Base-by-base conservation (phyloP, 2,329 filamentous ascomycete genomes). In the Purpureocillium lavendulum region DNA sequence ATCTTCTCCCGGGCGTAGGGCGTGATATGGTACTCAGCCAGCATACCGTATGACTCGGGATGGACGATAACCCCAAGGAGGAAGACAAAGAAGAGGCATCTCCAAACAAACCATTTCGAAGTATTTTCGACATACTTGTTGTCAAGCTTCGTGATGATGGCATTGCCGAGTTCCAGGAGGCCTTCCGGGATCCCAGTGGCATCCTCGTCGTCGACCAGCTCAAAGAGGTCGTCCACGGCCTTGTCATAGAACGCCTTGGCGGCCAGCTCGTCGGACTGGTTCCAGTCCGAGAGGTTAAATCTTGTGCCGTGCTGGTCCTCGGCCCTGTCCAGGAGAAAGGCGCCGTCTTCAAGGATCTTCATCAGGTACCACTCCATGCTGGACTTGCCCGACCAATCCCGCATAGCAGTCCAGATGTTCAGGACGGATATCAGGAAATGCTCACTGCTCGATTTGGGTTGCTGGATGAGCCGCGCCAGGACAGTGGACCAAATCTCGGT, bases 311-410 rank as follows among this genome's bases (percentile, higher is more conserved):
- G 74, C 51, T 87, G 83, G 55, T 88, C 84, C 59, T 89, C 85
- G 53, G 86, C 81, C 55, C 84, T 82, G 55, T 95, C 88, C 50
- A 96, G 71, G 41, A 97, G 70, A 56, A 96, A 96, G 30, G 88
- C 84, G 49, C 92, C 92, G 52, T 94, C 85, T 62, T 95, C 87
- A 26, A 98, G 75, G 44, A 94, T 87, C 57, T 92, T 86, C 85
- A 95, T 92, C 11, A 98, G 75, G 59, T 90, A 97, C 64, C 87
- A 84, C 64, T 96, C 89, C 70, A 98, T 80, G 47, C 88, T 92
- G 49, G 82, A 78, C 53, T 84, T 88, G 41, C 87, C 87, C 31
- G 87, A 84, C 89, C 90, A 97, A 60, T 89, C 82, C 45, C 86
- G 80, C 73, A 89, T 85, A 40, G 80, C 73, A 38, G 86, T 81